Evolutionary conservation across 257 asterid species (phyloP), one percentile per base, ranked within the genome.

Genomic region (Solanum virginianum): DNA sequence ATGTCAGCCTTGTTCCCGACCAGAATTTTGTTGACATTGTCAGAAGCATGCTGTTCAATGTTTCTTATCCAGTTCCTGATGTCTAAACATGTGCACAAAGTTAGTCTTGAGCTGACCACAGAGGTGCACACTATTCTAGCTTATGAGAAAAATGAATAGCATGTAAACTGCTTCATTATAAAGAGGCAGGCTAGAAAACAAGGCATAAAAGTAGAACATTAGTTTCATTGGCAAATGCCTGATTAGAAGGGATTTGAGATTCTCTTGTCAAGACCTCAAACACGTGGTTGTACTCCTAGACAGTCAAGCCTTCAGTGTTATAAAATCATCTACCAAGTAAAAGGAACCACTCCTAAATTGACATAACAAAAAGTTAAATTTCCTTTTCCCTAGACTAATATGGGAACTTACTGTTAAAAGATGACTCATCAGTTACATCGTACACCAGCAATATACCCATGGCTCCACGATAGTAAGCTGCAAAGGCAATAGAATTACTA

Each of bases 1-100:
- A 92, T 92, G 81, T 92, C 95, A 86, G 95, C 95, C 90, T 92
- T 92, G 93, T 92, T 92, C 84, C 95, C 95, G 10, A 92, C 94
- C 87, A 92, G 88, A 85, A 92, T 84, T 91, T 92, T 92, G 91
- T 91, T 91, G 87, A 92, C 95, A 86, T 91, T 92, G 85, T 92
- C 95, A 20, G 95, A 92, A 86, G 95, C 95, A 88, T 92, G 95
- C 60, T 92, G 95, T 70, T 92, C 95, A 80, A 92, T 92, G 89
- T 92, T 92, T 85, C 95, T 88, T 89, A 92, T 92, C 96, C 96
- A 92, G 90, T 92, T 92, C 87, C 92, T 89, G 57, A 92, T 92
- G 87, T 92, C 96, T 92, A 85, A 84, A 82, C 84, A 88, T 26
- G 65, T 1, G 49, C 47, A 77, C 47, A 51, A 22, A 47, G 63